phyloP scores from a whole-genome alignment of 148 eudicot genomes.

The Chenopodium quinoa region DNA sequence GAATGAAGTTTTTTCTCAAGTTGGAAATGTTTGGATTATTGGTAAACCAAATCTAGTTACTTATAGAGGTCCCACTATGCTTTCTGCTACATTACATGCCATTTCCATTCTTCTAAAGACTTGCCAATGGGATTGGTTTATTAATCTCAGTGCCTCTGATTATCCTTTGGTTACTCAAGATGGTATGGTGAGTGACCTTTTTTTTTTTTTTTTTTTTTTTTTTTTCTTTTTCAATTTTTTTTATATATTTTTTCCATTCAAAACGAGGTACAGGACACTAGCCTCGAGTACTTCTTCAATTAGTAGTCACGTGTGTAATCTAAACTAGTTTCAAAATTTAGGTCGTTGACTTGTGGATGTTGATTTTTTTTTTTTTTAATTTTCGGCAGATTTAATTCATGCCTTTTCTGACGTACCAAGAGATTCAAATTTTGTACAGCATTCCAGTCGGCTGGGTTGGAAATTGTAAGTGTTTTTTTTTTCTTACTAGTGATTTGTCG shows the following conservation, averaged over 20 bases:
- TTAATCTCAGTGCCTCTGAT: constrained; percentile 97
- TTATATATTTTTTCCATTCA: neutral
- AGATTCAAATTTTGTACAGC: constrained; percentile 81
- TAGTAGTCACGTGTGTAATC: neutral
- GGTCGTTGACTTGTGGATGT: no score
- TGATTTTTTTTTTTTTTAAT: no score
- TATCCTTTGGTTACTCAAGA: constrained; percentile 95
- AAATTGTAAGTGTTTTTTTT: constrained; percentile 54
- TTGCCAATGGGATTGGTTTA: constrained; percentile 87
- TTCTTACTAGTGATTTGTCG: neutral
- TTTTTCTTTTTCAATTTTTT: neutral
- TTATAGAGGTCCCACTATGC: constrained; percentile 92
- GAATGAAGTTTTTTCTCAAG: constrained; percentile 41
- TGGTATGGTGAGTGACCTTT: constrained; percentile 91
- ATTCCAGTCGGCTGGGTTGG: constrained; percentile 85
- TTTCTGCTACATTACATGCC: constrained; percentile 75
- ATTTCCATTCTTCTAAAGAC: constrained; percentile 63
- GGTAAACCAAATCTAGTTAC: constrained; percentile 77
- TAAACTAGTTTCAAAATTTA: neutral
- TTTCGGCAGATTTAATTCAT: constrained; percentile 70
- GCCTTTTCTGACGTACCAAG: constrained; percentile 77
- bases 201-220: neutral
- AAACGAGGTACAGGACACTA: no score
- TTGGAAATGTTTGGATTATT: constrained; percentile 85
- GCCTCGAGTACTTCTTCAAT: no score